Base-by-base conservation (phyloP, 2,329 filamentous ascomycete species). In the Endocalyx cinctus region DNA sequence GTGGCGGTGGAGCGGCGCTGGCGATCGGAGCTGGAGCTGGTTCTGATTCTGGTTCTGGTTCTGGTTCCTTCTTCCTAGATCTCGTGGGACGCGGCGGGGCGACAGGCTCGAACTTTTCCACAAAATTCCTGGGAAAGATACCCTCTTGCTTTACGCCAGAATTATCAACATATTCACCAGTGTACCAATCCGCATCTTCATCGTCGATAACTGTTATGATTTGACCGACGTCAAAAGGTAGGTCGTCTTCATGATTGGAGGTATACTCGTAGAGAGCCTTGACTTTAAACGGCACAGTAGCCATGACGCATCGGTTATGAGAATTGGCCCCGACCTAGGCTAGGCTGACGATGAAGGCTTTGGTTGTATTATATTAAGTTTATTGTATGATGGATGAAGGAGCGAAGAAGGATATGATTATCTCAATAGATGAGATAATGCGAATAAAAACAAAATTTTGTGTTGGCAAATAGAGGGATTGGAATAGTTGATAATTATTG, bases 111-210 rank as follows among this genome's bases (percentile, higher is more conserved):
- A 87, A 94, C 64, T 83, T 87, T 63, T 98, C 92, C 54, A 98
- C 92, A 58, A 98, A 98, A 66, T 97, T 98, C 58, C 84, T 83
- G 32, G 88, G 90, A 61, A 96, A 97, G 51, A 96, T 84, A 47
- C 90, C 90, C 55, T 89, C 81, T 57, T 81, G 77, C 62, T 82
- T 87, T 43, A 62, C 64, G 36, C 92, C 92, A 33, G 71, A 63
- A 39, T 79, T 77, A 62, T 94, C 86, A 44, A 80, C 67, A 59
- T 95, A 96, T 62, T 92, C 84, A 47, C 92, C 90, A 43, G 77
- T 78, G 58, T 92, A 94, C 92, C 89, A 97, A 59, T 97, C 94
- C 44, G 74, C 81, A 57, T 95, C 92, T 58, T 97, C 92, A 60
- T 87, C 79, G 39, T 89, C 89, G 27, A 83, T 95, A 44, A 98